Base-by-base conservation (phyloP, 202 grass and related monocot genomes). In the Bolboschoenoplectus hybrid region DNA sequence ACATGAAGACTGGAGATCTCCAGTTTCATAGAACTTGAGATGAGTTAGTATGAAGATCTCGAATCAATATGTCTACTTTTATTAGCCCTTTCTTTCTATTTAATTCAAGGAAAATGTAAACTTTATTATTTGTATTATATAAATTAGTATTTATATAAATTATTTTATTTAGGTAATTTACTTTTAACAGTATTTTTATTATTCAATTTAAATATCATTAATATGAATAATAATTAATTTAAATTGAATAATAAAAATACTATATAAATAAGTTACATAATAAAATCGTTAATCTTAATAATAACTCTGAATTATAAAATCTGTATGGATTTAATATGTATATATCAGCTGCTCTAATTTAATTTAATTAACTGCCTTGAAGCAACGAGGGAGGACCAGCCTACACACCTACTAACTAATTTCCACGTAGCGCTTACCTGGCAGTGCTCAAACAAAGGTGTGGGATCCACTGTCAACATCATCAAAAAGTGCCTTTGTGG, bases 401-500 rank as follows among this genome's bases (percentile, higher is more conserved):
- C 70, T 57, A 80, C 34, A 6, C 2, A 26, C 0, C 9, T 6
- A 26, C 2, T 32, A 51, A 51, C 46, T 35, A 49, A 4, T 34
- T 61, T 80, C 36, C 76, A 79, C 7, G 36, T 80, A 60, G 38
- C 56, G 35, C 38, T 12, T 79, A 58, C 32, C 35, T 80, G 76
- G 76, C 76, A 61, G 16, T 60, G 7, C 36, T 8, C 6, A 80
- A 39, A n/a, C 4, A 60, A 60, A 10, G 10, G 6, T 35, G 53
- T 11, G 55, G 76, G 36, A 3, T 26, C 55, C 36, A 61, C 36
- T 41, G 75, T 60, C 76, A 60, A 61, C 4, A 44, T 60, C 55
- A 60, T 19, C 3, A 57, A 43, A 80, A 80, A 61, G 55, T 41
- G 9, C 12, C 3, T 62, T 12, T 44, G 38, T 80, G 76, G 76